phyloP scores from a whole-genome alignment of 1,284 basidiomycete species.

The Boletellus deceptivus region DNA sequence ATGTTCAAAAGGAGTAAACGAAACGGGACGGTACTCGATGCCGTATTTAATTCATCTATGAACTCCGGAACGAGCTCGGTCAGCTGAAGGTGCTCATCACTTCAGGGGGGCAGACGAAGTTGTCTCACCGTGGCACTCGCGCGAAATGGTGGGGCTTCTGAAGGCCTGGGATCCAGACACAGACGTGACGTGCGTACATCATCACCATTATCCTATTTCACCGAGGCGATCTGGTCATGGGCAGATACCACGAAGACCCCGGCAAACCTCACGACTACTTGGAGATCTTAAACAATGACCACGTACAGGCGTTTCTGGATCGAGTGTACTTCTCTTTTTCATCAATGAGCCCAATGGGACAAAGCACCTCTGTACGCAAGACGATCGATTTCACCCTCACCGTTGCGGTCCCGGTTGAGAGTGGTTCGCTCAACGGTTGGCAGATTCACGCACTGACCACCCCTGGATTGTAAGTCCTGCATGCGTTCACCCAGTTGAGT shows the following conservation, averaged over 20 bases:
- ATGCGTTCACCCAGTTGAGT: background rate
- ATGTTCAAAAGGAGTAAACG: background rate
- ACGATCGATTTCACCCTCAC: constrained; percentile 59
- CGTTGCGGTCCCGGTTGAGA: constrained; percentile 60
- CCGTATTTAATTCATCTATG: background rate
- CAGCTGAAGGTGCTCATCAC: constrained; percentile 2
- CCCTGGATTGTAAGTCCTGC: constrained; percentile 56
- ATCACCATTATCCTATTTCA: background rate
- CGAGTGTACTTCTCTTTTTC: constrained; percentile 24
- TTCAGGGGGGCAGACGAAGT: constrained; percentile 70
- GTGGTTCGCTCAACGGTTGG: constrained; percentile 66
- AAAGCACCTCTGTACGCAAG: background rate
- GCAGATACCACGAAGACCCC: constrained; percentile 60
- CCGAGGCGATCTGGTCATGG: background rate
- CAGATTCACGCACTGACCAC: constrained; percentile 49
- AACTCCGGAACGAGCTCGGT: background rate
- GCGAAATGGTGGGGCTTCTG: constrained; percentile 58
- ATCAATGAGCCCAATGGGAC: background rate
- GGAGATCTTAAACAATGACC: constrained; percentile 52
- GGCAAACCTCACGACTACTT: constrained; percentile 71
- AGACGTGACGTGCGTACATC: constrained; percentile 48
- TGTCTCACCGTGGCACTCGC: constrained; percentile 78
- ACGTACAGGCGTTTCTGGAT: constrained; percentile 56
- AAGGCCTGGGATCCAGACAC: constrained; percentile 52
- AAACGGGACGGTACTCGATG: background rate